Percentiles rank a stretch among this genome's conserved stretches.
Conservation (phyloP, 805 yeast species). For the Cyberlindnera xishuangbannaensis region DNA sequence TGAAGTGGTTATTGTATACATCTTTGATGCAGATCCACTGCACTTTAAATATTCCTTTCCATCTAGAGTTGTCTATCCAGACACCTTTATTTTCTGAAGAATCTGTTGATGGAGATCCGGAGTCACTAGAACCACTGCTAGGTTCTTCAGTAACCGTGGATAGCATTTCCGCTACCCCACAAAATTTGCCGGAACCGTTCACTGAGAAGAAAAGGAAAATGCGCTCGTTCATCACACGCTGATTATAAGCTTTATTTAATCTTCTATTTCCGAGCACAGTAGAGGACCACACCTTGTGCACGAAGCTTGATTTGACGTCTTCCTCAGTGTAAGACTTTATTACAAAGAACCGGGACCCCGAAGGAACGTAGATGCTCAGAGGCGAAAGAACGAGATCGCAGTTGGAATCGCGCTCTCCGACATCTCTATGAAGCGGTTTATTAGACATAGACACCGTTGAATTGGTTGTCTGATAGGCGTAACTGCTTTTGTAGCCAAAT, state of each 20-base stretch:
- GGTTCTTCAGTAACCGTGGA: constrained; percentile 26
- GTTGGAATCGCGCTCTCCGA: too few species aligned
- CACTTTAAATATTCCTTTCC: constrained; percentile 48
- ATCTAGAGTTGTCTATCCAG: constrained; percentile 42
- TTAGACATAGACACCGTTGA: too few species aligned
- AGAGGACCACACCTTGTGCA: constrained; percentile 52
- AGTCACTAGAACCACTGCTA: too few species aligned
- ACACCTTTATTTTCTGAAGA: constrained; percentile 30
- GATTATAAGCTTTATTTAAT: constrained; percentile 37
- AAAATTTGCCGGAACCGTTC: constrained; percentile 50
- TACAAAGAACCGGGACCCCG: constrained; percentile 38
- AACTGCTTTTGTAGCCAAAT: constrained; percentile 1
- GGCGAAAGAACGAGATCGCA: constrained; percentile 14
- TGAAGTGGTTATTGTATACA: constrained; percentile 42
- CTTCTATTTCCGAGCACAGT: constrained; percentile 52
- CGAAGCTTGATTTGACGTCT: constrained; percentile 45
- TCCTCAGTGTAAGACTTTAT: constrained; percentile 47
- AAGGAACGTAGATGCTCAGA: constrained; percentile 22
- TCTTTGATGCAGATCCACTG: constrained; percentile 49
- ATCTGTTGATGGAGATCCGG: neutral
- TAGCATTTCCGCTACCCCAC: constrained; percentile 54
- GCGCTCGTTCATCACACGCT: constrained; percentile 22
- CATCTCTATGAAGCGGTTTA: too few species aligned
- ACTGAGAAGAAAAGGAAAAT: constrained; percentile 52
- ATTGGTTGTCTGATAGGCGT: constrained; percentile 1